Percentiles rank a stretch among this genome's conserved stretches.
Evolutionary conservation across 106 monocot species (phyloP).

Genomic region (Vanilla planifolia): DNA sequence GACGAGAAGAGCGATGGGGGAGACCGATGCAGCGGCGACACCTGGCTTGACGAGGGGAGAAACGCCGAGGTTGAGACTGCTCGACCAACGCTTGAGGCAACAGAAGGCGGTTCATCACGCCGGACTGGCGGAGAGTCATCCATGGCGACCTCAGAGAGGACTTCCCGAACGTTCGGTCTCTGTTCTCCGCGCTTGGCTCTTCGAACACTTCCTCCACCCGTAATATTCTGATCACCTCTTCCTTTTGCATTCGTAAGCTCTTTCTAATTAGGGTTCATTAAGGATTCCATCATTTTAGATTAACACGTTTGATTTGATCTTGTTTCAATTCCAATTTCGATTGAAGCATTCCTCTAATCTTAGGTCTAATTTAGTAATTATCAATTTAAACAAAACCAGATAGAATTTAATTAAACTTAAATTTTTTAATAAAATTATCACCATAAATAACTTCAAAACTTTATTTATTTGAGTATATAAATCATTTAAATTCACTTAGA

Average conservation of each 20-base stretch:
- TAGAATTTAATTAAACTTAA: too few species aligned
- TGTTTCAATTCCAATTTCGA: background rate
- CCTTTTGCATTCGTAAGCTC: too few species aligned
- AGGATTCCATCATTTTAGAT: background rate
- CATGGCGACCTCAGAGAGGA: constrained; percentile 47
- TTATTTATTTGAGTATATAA: too few species aligned
- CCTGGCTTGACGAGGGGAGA: constrained; percentile 50
- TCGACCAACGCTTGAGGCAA: constrained; percentile 65
- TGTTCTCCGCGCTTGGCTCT: constrained; percentile 44
- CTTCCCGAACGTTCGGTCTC: constrained; percentile 44
- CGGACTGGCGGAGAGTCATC: constrained; percentile 47
- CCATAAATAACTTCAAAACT: too few species aligned
- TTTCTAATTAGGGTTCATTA: background rate
- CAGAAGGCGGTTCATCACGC: constrained; percentile 66
- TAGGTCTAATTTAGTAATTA: too few species aligned
- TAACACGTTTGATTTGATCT: background rate
- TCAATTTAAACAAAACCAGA: too few species aligned
- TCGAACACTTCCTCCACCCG: constrained; percentile 50
- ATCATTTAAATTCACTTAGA: too few species aligned
- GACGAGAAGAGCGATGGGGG: constrained; percentile 40
- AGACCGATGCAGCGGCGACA: constrained; percentile 28
- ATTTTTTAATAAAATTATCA: too few species aligned
- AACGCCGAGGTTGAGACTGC: constrained; percentile 60
- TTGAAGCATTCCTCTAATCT: too few species aligned
- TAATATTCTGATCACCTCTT: constrained; percentile 20